Evolutionary conservation across 768 basidiomycete species (phyloP).

Genomic region (Trametes maxima): DNA sequence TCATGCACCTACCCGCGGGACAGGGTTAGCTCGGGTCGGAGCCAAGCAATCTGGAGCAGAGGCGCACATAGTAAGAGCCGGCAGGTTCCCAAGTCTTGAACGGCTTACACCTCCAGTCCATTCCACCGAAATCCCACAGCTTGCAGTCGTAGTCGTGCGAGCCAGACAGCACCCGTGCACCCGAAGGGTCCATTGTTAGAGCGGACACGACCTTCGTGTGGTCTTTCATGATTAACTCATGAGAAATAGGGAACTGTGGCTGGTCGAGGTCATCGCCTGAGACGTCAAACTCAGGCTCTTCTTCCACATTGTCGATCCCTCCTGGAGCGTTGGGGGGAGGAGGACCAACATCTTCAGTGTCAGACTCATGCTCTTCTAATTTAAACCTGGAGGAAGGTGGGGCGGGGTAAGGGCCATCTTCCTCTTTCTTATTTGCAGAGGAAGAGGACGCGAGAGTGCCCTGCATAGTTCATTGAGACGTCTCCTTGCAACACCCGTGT

Average conservation of each 20-base stretch:
- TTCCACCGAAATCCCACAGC: slow-evolving; percentile 99
- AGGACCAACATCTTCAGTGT: slow-evolving; percentile 30
- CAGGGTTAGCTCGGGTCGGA: neutral
- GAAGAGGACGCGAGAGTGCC: slow-evolving; percentile 4
- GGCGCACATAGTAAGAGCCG: slow-evolving; percentile 83
- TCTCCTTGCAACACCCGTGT: neutral
- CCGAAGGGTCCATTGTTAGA: slow-evolving; percentile 89
- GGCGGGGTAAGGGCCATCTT: neutral
- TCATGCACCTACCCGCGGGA: slow-evolving; percentile 72
- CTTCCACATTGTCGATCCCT: slow-evolving; percentile 6
- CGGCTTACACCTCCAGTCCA: slow-evolving; percentile 87
- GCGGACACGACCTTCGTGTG: slow-evolving; percentile 96
- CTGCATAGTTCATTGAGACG: neutral
- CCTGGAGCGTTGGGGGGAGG: slow-evolving; percentile 25
- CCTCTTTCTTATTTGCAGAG: slow-evolving; percentile 1
- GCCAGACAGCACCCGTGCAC: slow-evolving; percentile 87
- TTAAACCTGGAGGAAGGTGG: neutral
- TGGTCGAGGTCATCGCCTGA: slow-evolving; percentile 53
- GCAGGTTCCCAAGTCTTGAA: slow-evolving; percentile 97
- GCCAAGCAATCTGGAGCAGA: slow-evolving; percentile 11
- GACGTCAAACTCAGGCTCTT: slow-evolving; percentile 39
- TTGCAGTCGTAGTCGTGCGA: slow-evolving; percentile 98
- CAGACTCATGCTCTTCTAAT: slow-evolving; percentile 31
- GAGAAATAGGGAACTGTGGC: slow-evolving; percentile 81
- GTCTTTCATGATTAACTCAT: slow-evolving; percentile 91